Evolutionary conservation across 371 early-diverging fungal genomes (phyloP).

Genomic region (Mucor racemosus): DNA sequence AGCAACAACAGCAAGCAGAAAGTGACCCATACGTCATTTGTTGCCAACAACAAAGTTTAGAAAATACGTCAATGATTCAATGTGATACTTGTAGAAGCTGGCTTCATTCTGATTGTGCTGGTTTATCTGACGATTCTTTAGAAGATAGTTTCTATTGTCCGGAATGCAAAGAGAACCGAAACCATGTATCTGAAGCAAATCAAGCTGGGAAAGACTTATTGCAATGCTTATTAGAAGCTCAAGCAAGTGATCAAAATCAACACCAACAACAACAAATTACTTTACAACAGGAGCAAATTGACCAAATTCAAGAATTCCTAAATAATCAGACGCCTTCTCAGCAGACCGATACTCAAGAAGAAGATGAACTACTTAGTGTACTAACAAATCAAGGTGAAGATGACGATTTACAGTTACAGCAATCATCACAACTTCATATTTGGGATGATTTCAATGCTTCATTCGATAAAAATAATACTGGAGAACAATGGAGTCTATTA

Average conservation of each 20-base stretch:
- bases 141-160: constrained; percentile 9
- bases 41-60: constrained; percentile 39
- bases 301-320: constrained; percentile 6
- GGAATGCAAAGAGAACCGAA: background rate
- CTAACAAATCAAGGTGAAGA: background rate
- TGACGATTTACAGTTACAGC: too few relatives aligned
- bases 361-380: constrained; percentile 12
- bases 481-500: constrained; percentile 5
- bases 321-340: background rate
- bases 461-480: constrained; percentile 4
- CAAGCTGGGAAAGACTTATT: constrained; percentile 17
- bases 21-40: background rate
- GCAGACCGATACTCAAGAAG: constrained; percentile 3
- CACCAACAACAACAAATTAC: background rate
- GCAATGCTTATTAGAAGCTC: constrained; percentile 21
- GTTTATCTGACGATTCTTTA: constrained; percentile 35
- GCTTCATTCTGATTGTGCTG: constrained; percentile 55
- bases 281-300: constrained; percentile 4
- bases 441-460: constrained; percentile 30
- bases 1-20: background rate
- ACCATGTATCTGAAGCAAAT: constrained; percentile 4
- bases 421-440: constrained; percentile 15
- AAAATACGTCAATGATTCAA: constrained; percentile 49
- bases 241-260: constrained; percentile 12
- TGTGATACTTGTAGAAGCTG: constrained; percentile 56